These are phyloP conservation scores for Ophiostoma sp. DNA, from an alignment of 2,329 filamentous ascomycete species.

Conservation along the genomic window DNA sequence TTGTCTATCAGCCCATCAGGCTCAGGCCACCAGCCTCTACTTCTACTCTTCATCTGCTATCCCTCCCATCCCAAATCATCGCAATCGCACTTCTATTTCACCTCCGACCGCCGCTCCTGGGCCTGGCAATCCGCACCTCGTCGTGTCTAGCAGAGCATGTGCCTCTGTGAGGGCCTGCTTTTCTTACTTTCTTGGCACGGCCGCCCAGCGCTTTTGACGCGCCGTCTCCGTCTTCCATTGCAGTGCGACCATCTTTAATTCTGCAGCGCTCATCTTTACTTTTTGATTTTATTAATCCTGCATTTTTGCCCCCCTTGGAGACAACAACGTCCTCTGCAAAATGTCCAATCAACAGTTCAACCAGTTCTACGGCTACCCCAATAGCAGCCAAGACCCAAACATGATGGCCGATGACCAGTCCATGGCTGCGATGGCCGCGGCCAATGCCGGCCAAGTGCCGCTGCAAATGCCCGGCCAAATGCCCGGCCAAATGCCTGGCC, in stretches of 20 bases:
- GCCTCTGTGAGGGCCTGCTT: not conserved
- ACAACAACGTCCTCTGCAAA: not conserved
- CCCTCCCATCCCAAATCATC: not conserved
- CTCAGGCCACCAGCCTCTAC: not conserved
- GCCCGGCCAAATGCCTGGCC: not conserved
- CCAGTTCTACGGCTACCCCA: conserved; percentile 26
- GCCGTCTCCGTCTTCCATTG: not conserved
- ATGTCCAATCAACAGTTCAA: conserved; percentile 10
- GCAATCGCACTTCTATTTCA: not conserved
- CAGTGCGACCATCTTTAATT: not conserved
- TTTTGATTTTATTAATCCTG: not conserved
- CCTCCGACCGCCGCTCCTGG: not conserved
- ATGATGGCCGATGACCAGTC: conserved; percentile 18
- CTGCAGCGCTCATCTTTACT: not conserved
- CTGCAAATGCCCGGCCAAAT: conserved; percentile 1
- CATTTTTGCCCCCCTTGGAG: no score
- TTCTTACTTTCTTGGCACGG: not conserved
- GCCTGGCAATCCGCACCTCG: not conserved
- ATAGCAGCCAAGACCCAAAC: not conserved
- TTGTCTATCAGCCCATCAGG: not conserved
- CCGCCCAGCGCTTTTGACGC: not conserved
- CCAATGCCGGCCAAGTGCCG: not conserved
- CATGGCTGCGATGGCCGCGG: conserved; percentile 30
- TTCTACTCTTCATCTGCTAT: not conserved
- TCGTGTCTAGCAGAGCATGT: conserved; percentile 11